Evolutionary conservation across 495 filamentous ascomycete species (phyloP).

Genomic region (Friedmanniomyces simplex): DNA sequence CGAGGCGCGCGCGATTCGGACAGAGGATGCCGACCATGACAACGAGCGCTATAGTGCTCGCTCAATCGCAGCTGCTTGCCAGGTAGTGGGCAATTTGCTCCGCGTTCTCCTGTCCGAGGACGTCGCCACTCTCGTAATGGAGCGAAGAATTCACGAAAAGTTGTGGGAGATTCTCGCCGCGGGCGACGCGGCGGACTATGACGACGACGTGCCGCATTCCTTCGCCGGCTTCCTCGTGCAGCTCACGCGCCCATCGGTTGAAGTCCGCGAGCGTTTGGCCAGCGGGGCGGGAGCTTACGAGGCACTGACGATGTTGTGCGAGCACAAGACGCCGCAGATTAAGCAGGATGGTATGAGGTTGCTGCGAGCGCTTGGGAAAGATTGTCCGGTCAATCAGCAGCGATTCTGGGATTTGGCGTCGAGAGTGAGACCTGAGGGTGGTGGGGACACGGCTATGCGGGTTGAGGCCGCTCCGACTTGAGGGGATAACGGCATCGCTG

Average conservation of each 20-base stretch:
- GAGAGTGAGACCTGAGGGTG: background rate
- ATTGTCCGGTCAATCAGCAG: background rate
- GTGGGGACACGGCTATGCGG: background rate
- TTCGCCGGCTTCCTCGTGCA: slow-evolving; percentile 10
- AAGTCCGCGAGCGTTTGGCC: slow-evolving; percentile 7
- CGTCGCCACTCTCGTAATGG: background rate
- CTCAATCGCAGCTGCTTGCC: slow-evolving; percentile 4
- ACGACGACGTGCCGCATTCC: slow-evolving; percentile 11
- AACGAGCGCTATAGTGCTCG: background rate
- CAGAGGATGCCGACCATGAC: background rate
- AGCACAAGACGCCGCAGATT: slow-evolving; percentile 10
- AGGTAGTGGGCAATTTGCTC: slow-evolving; percentile 14
- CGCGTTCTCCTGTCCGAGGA: background rate
- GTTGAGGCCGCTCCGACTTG: background rate
- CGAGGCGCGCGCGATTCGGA: background rate
- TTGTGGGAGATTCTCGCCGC: background rate
- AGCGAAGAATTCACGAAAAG: background rate
- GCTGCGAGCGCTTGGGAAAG: slow-evolving; percentile 14
- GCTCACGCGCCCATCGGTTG: background rate
- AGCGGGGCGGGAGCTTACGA: background rate
- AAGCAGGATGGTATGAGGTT: slow-evolving; percentile 13
- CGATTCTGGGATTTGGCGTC: background rate
- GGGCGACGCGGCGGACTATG: background rate
- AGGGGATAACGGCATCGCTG: background rate
- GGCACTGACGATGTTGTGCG: background rate